Evolutionary conservation across 116 monocot species (phyloP), one percentile per base, ranked within the genome.

Genomic region (Phalaenopsis hybrid): DNA sequence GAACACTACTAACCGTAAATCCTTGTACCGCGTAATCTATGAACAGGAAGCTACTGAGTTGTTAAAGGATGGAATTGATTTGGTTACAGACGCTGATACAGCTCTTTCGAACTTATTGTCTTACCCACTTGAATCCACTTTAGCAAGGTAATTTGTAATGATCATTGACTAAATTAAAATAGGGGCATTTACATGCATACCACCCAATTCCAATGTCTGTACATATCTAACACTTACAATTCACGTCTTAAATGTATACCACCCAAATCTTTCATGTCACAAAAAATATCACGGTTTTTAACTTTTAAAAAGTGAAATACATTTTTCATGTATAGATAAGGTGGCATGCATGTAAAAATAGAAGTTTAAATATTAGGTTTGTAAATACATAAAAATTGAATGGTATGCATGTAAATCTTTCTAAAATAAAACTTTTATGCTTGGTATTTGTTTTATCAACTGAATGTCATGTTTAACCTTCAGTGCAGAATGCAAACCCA

Each of bases 61-160:
- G 44, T 86, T 98, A 74, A 98, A 95, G 84, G 98, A 95, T 83
- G 89, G 88, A 37, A 93, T 95, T 87, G 98, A 95, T 82, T 86
- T 98, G 89, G 85, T 98, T 58, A 86, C 89, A 34, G 98, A 95
- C 77, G 85, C 93, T 28, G 89, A 90, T 79, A 75, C 63, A 52
- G 86, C 84, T 72, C 79, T 98, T 16, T 89, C 89, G 9, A 93
- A 92, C 82, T 87, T 98, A 55, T 80, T 98, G n/a, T 93, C 93
- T 25, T 98, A 98, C 89, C 98, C 95, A 57, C 82, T 95, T 68
- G 85, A 92, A 57, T 81, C 93, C 55, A 95, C 93, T 81, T 82
- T 98, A 49, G 75, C 85, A 74, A 95, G 95, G 98, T 98, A 85
- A 52, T 25, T 28, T 77, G 17, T 20, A 5, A 9, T 25, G 21